phyloP scores from a whole-genome alignment of 345 rosid genomes.

The Garcia nutans region DNA sequence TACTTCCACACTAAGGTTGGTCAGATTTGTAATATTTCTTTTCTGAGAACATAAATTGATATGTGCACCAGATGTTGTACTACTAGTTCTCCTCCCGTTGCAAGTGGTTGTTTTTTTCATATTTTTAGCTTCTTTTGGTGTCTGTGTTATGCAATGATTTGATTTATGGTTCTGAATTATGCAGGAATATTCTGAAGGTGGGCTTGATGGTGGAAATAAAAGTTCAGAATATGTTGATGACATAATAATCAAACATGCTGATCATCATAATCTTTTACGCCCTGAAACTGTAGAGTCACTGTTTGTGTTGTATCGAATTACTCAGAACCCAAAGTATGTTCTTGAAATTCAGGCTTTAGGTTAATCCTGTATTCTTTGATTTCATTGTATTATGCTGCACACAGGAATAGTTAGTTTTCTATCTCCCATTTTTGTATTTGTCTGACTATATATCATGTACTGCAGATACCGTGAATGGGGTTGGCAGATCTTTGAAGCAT shows the following conservation, averaged over 20 bases:
- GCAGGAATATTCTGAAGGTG: conserved; percentile 77
- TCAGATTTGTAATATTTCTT: conserved; percentile 8
- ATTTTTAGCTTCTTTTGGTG: conserved; percentile 10
- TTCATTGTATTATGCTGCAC: neutral
- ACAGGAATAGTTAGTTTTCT: neutral
- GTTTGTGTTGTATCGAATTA: conserved; percentile 79
- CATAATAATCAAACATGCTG: conserved; percentile 81
- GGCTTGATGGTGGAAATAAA: conserved; percentile 89
- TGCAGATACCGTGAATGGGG: conserved; percentile 92
- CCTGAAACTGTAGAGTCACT: conserved; percentile 98
- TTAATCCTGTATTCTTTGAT: conserved; percentile 12
- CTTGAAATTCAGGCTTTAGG: conserved; percentile 9
- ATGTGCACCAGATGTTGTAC: neutral
- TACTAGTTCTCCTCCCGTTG: neutral
- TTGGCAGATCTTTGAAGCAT: conserved; percentile 94
- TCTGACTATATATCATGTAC: conserved; percentile 9
- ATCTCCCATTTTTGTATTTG: neutral
- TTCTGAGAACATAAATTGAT: conserved; percentile 9
- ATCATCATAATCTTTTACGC: conserved; percentile 89
- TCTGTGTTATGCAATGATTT: conserved; percentile 12
- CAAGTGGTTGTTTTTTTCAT: neutral
- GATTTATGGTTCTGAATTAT: conserved; percentile 26
- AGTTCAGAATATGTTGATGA: conserved; percentile 70
- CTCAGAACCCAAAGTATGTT: conserved; percentile 75
- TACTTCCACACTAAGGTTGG: conserved; percentile 88